These are phyloP conservation scores for Apophysomyces sp. DNA, from an alignment of 371 early-diverging fungal species.

Conservation along the genomic window DNA sequence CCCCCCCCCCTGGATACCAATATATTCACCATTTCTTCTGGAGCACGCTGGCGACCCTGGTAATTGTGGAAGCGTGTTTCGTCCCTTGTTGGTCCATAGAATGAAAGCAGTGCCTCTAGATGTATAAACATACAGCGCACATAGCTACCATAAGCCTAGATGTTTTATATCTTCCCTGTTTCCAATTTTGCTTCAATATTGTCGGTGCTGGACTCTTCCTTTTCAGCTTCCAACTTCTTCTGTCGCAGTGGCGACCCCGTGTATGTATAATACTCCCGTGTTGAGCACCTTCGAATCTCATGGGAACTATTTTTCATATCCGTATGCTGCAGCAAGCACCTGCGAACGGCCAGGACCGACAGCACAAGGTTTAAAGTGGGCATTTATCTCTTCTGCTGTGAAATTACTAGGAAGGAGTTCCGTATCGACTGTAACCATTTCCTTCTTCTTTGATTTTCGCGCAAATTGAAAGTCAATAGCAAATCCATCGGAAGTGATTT, in stretches of 20 bases:
- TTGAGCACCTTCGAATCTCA: slow-evolving; percentile 3
- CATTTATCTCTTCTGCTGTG: neutral
- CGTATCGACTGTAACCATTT: neutral
- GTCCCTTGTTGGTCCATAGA: neutral
- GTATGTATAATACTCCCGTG: slow-evolving; percentile 2
- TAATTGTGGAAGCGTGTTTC: slow-evolving; percentile 4
- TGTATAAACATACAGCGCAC: neutral
- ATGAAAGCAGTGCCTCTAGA: neutral
- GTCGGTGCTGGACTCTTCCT: neutral
- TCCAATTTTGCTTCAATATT: neutral
- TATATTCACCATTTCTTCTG: slow-evolving; percentile 9
- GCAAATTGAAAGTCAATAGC: no score
- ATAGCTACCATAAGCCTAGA: neutral
- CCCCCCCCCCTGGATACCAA: slow-evolving; percentile 10
- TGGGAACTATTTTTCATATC: neutral
- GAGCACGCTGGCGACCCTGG: slow-evolving; percentile 7
- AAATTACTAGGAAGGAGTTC: neutral
- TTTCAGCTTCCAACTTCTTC: neutral
- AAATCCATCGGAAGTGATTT: neutral
- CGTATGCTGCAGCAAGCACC: neutral
- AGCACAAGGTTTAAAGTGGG: neutral
- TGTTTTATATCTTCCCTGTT: neutral
- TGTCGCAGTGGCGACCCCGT: neutral
- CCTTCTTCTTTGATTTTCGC: neutral
- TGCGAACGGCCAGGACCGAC: slow-evolving; percentile 1